Base-by-base conservation (phyloP, 176 grass and related monocot species). In the Rhynchospora tenuis region DNA sequence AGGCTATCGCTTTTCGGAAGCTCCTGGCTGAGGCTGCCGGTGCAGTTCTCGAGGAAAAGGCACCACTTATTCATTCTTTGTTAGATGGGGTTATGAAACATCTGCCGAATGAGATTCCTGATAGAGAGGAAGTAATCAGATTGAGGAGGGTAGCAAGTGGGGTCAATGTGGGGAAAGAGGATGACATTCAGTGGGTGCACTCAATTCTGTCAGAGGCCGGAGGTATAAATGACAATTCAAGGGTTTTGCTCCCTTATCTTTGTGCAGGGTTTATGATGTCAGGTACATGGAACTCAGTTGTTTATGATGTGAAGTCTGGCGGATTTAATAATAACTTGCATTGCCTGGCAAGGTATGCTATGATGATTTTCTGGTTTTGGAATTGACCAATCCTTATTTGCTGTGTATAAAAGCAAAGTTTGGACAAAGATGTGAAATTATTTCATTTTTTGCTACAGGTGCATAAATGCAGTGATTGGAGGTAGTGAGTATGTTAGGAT, bases 261-360 rank as follows among this genome's bases (percentile, higher is more conserved):
- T 98, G 89, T 80, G 88, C 95, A 83, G 90, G 90, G 68, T 98
- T 98, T 89, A 94, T 98, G 95, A 88, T 86, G 79, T 95, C 95
- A 76, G 91, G 85, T 80, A 82, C 91, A n/a, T 98, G 92, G 95
- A 94, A 86, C 74, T 87, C 73, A 48, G 87, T 89, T 82, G 78
- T 81, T 85, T 98, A 95, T 88, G 89, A 94, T 85, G 81, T 91
- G 4, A 94, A 84, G 81, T 89, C 86, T 79, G 89, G 95, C 66
- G 92, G 91, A 8, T 95, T 95, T 86, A 93, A 90, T 81, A 94
- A 94, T 81, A 98, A 98, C 88, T 52, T 98, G 58, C 92, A 95
- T 57, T 95, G 95, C 84, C 81, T 98, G 85, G 91, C 92, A 90
- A 95, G 92, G 95, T 98, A 85, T 81, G 65, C 87, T 9, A 77